These are phyloP conservation scores for Euphrasia arctica DNA, from an alignment of 305 asterid genomes.

Conservation along the genomic window DNA sequence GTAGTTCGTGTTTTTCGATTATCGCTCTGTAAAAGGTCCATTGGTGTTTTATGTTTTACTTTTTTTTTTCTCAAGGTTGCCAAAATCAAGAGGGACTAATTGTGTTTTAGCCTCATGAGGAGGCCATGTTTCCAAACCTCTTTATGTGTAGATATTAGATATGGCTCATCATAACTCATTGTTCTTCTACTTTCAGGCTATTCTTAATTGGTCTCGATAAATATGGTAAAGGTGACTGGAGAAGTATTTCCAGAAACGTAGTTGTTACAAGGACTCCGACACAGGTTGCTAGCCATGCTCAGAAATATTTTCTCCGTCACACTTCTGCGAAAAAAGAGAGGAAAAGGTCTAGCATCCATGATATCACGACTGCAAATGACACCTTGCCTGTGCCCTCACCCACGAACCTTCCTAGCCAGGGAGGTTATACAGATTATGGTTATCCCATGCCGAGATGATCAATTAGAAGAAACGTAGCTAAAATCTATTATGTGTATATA, in stretches of 20 bases:
- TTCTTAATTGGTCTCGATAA: slow-evolving; percentile 63
- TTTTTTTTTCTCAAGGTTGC: too few relatives aligned
- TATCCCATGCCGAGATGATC: slow-evolving; percentile 40
- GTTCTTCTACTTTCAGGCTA: slow-evolving; percentile 35
- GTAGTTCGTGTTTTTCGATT: background rate
- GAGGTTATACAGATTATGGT: slow-evolving; percentile 37
- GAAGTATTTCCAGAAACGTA: slow-evolving; percentile 83
- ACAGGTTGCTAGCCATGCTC: slow-evolving; percentile 93
- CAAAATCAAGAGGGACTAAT: too few relatives aligned
- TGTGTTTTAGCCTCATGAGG: too few relatives aligned
- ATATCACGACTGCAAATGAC: slow-evolving; percentile 66
- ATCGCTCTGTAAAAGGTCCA: background rate
- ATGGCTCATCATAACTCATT: background rate
- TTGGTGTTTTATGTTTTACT: background rate
- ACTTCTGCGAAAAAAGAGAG: slow-evolving; percentile 69
- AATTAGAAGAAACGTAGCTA: background rate
- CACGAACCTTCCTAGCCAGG: slow-evolving; percentile 45
- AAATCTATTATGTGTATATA: slow-evolving; percentile 26
- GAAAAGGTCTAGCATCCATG: slow-evolving; percentile 86
- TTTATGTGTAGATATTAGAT: background rate
- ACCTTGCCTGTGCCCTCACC: slow-evolving; percentile 62
- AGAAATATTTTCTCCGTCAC: slow-evolving; percentile 75
- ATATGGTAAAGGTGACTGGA: slow-evolving; percentile 91
- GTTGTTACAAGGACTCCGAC: slow-evolving; percentile 89
- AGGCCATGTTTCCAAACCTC: background rate